Conservation (phyloP, 257 asterid genomes). For the Solanum boliviense region DNA sequence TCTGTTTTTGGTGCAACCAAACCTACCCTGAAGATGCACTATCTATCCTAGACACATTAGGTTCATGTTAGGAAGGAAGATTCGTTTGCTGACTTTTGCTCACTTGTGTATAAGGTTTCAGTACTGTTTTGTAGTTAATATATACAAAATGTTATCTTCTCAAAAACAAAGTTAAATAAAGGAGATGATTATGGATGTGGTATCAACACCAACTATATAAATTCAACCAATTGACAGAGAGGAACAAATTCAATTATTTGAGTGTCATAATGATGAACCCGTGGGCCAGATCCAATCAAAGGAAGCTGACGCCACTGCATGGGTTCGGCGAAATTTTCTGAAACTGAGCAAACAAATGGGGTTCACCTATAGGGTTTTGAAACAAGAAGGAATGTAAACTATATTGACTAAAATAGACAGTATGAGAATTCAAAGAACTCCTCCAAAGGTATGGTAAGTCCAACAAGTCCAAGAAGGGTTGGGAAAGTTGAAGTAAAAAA, state of each 20-base stretch:
- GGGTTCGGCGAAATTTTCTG: background rate
- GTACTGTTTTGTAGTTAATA: background rate
- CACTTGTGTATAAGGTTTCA: background rate
- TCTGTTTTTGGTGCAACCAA: background rate
- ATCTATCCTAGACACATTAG: background rate
- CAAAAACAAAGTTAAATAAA: background rate
- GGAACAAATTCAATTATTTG: background rate
- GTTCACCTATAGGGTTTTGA: background rate
- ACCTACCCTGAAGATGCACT: background rate
- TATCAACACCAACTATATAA: background rate
- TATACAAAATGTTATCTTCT: background rate
- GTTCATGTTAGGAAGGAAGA: background rate
- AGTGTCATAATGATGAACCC: background rate
- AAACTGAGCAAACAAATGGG: background rate
- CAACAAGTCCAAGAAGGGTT: background rate
- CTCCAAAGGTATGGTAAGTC: background rate
- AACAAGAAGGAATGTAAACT: background rate
- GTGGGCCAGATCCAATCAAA: background rate
- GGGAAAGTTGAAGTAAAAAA: background rate
- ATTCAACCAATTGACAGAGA: background rate
- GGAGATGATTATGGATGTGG: background rate
- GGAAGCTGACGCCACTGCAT: background rate
- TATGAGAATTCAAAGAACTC: background rate
- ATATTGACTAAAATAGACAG: background rate
- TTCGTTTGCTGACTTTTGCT: background rate